phyloP scores from a whole-genome alignment of 78 protist genomes.

The Diacronema lutheri region DNA sequence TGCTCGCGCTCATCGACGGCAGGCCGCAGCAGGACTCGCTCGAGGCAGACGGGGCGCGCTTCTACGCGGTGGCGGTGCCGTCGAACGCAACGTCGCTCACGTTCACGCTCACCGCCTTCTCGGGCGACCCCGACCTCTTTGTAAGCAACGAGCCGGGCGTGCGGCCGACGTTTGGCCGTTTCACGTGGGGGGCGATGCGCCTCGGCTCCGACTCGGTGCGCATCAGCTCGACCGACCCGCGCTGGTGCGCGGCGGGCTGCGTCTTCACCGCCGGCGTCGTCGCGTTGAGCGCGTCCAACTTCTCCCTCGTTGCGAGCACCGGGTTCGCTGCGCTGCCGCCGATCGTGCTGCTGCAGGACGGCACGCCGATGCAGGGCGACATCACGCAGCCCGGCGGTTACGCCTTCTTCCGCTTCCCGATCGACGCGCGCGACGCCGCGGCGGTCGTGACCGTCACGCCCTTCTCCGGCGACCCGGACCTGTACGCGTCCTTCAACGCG shows the following conservation, averaged over 20 bases:
- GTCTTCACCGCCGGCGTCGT: neutral
- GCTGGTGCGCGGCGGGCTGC: neutral
- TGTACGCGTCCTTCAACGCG: neutral
- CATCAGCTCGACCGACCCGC: neutral
- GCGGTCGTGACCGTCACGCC: neutral
- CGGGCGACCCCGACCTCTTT: neutral
- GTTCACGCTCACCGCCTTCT: neutral
- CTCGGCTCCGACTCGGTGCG: neutral
- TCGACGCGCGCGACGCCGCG: neutral
- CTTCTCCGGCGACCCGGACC: neutral
- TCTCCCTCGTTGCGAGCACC: neutral
- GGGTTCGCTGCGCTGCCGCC: neutral
- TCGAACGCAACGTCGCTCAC: too few relatives aligned
- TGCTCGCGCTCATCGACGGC: neutral
- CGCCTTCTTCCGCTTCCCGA: neutral
- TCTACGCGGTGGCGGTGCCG: neutral
- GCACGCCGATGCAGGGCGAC: neutral
- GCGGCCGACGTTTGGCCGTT: neutral
- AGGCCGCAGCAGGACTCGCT: neutral
- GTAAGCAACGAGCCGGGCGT: neutral
- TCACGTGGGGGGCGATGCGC: neutral
- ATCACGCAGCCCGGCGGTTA: neutral
- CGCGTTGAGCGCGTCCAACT: neutral
- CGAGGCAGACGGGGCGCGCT: neutral
- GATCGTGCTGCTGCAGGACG: neutral